Evolutionary conservation across 1,139 yeast genomes (phyloP).

Genomic region (Protomyces inouyei): DNA sequence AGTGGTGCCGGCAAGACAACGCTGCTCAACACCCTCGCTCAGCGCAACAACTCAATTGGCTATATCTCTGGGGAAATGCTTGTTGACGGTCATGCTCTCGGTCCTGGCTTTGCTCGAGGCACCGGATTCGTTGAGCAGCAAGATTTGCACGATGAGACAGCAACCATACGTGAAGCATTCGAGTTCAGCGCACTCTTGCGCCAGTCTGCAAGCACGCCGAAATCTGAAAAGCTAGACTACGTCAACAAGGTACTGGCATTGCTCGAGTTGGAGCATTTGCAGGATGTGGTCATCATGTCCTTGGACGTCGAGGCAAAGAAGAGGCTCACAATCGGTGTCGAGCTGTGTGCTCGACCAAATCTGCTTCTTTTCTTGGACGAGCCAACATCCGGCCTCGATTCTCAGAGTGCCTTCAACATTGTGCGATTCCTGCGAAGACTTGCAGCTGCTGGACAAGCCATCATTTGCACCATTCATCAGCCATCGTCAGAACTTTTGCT

Average conservation of each 20-base stretch:
- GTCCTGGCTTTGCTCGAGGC: conserved; percentile 68
- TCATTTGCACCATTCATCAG: conserved; percentile 76
- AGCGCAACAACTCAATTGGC: conserved; percentile 66
- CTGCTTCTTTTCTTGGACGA: conserved; percentile 77
- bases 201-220: conserved; percentile 55
- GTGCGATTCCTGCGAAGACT: conserved; percentile 69
- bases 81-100: conserved; percentile 66
- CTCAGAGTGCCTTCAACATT: conserved; percentile 87
- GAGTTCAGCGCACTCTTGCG: conserved; percentile 67
- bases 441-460: conserved; percentile 75
- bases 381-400: conserved; percentile 88
- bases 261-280: conserved; percentile 65
- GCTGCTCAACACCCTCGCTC: conserved; percentile 62
- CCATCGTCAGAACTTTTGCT: conserved; percentile 73
- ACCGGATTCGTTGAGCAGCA: conserved; percentile 83
- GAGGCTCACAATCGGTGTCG: conserved; percentile 79
- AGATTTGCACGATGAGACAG: conserved; percentile 64
- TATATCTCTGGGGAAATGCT: conserved; percentile 70
- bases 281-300: conserved; percentile 78
- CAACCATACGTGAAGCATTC: conserved; percentile 76
- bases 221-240: conserved; percentile 58
- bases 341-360: conserved; percentile 80
- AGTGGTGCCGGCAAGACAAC: conserved; percentile 89
- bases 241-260: conserved; percentile 66
- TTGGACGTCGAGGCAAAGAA: conserved; percentile 82